Percentiles rank a stretch among this genome's conserved stretches.
These are phyloP conservation scores for Pulveroboletus ravenelii DNA, from an alignment of 768 basidiomycete genomes.

Conservation along the genomic window DNA sequence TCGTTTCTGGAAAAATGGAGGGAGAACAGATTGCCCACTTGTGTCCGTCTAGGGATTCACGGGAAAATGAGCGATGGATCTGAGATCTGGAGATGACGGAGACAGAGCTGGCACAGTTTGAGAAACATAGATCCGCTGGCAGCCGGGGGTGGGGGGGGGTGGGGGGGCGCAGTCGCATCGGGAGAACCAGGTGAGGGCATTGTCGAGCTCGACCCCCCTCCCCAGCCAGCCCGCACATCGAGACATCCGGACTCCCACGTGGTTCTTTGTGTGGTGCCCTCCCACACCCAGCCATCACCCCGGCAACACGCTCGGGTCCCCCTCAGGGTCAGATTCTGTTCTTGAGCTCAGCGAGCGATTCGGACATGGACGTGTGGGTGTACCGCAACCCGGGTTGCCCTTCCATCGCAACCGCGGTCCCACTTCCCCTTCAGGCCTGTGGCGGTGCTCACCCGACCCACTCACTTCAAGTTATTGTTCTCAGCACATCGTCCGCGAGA, in stretches of 20 bases:
- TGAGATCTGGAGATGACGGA: slow-evolving; percentile 31
- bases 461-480: no score
- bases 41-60: slow-evolving; percentile 31
- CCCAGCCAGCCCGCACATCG: no score
- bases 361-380: slow-evolving; percentile 7
- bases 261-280: not conserved
- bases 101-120: slow-evolving; percentile 22
- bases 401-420: not conserved
- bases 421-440: no score
- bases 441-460: no score
- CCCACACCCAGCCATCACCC: slow-evolving; percentile 17
- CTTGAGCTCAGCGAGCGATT: not conserved
- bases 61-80: slow-evolving; percentile 28
- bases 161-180: slow-evolving; percentile 9
- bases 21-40: slow-evolving; percentile 30
- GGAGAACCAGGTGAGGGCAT: slow-evolving; percentile 19
- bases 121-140: slow-evolving; percentile 31
- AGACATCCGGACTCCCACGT: slow-evolving; percentile 18
- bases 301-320: slow-evolving; percentile 4
- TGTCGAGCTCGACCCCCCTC: not conserved
- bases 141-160: slow-evolving; percentile 8
- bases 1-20: slow-evolving; percentile 30
- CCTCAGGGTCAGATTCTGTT: slow-evolving; percentile 14
- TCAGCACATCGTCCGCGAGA: no score
- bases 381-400: slow-evolving; percentile 11